A percentile compares a stretch with the other conserved stretches of the same genome.
phyloP scores from a whole-genome alignment of 768 basidiomycete species.

The Tulasnella sp. region DNA sequence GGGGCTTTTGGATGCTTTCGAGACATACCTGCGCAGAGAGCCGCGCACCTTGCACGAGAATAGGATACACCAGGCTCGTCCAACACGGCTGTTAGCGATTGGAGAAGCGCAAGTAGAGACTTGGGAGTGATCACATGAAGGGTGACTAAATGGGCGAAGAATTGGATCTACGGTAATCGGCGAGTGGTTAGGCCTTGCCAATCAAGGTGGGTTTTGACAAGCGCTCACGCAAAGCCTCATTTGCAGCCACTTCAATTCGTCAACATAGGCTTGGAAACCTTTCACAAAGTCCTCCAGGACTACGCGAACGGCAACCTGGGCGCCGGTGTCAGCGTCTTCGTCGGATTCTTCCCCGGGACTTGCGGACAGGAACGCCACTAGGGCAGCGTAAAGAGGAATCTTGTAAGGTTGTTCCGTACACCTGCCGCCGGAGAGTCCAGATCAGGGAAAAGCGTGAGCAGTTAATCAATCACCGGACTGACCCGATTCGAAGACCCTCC shows the following conservation, averaged over 20 bases:
- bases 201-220: constrained; percentile 18
- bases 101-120: constrained; percentile 75
- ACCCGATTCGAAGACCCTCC: constrained; percentile 75
- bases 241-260: constrained; percentile 87
- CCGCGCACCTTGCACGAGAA: constrained; percentile 76
- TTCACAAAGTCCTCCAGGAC: constrained; percentile 83
- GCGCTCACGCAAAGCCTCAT: constrained; percentile 75
- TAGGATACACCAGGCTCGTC: constrained; percentile 87
- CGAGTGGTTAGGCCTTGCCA: constrained; percentile 16
- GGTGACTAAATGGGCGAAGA: constrained; percentile 84
- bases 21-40: constrained; percentile 72
- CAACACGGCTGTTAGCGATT: constrained; percentile 78
- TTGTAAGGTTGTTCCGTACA: constrained; percentile 93
- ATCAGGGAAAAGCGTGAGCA: background rate
- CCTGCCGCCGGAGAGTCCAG: constrained; percentile 40
- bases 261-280: constrained; percentile 82
- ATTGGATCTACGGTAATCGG: constrained; percentile 62
- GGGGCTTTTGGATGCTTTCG: constrained; percentile 49
- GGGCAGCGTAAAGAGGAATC: constrained; percentile 79
- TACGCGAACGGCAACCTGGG: constrained; percentile 47
- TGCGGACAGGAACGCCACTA: constrained; percentile 61
- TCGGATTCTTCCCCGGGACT: constrained; percentile 39
- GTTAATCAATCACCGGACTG: constrained; percentile 29
- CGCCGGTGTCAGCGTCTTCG: constrained; percentile 39
- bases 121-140: constrained; percentile 68